Evolutionary conservation across 805 yeast species (phyloP).

Genomic region (Cyberlindnera euphorbiiphila): DNA sequence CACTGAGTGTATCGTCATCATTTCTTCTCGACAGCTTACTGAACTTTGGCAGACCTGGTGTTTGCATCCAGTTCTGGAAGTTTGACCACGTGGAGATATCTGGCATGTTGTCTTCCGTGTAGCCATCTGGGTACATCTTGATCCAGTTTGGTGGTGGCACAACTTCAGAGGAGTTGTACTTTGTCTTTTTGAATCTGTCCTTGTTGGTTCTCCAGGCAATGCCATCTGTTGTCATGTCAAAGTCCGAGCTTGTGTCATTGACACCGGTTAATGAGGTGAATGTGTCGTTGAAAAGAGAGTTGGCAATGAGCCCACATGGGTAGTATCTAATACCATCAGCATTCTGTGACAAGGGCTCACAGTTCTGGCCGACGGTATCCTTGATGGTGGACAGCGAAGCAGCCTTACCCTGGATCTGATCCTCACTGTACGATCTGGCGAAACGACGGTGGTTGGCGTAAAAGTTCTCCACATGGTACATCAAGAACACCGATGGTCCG

Average conservation of each 20-base stretch:
- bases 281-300: slow-evolving; percentile 76
- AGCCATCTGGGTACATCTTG: slow-evolving; percentile 67
- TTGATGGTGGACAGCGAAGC: slow-evolving; percentile 51
- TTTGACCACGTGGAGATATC: slow-evolving; percentile 64
- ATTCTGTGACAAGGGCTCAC: slow-evolving; percentile 61
- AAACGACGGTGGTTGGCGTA: slow-evolving; percentile 93
- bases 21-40: slow-evolving; percentile 65
- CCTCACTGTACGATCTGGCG: slow-evolving; percentile 82
- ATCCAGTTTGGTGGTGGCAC: slow-evolving; percentile 86
- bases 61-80: slow-evolving; percentile 84
- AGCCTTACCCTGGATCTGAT: slow-evolving; percentile 75
- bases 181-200: slow-evolving; percentile 58
- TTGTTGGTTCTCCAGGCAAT: slow-evolving; percentile 74
- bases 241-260: slow-evolving; percentile 38
- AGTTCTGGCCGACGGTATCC: slow-evolving; percentile 45
- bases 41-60: slow-evolving; percentile 68
- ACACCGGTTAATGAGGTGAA: slow-evolving; percentile 42
- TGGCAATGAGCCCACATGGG: slow-evolving; percentile 85
- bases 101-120: slow-evolving; percentile 64
- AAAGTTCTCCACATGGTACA: slow-evolving; percentile 83
- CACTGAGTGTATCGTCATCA: slow-evolving; percentile 46
- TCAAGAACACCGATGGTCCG: slow-evolving; percentile 69
- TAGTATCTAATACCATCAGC: slow-evolving; percentile 58
- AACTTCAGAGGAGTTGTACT: slow-evolving; percentile 53
- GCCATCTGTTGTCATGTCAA: slow-evolving; percentile 44